phyloP scores from a whole-genome alignment of 345 rosid genomes.

The Populus simonii region DNA sequence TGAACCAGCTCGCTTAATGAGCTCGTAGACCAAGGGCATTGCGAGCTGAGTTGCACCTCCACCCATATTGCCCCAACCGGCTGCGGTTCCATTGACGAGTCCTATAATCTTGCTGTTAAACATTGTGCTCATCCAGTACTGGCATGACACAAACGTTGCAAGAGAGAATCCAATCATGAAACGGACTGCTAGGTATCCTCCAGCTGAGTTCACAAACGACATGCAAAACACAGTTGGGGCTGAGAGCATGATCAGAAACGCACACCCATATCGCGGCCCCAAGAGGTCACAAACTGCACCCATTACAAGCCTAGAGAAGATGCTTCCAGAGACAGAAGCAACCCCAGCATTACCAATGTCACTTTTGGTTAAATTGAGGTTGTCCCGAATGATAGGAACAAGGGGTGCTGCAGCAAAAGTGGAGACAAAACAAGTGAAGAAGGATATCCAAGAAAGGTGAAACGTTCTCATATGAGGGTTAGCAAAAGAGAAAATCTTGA shows the following conservation, averaged over 20 bases:
- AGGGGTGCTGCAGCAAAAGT: conserved; percentile 94
- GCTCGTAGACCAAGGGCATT: conserved; percentile 78
- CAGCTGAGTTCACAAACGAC: conserved; percentile 59
- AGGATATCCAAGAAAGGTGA: conserved; percentile 90
- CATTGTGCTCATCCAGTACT: conserved; percentile 98
- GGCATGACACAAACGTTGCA: conserved; percentile 88
- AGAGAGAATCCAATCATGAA: conserved; percentile 96
- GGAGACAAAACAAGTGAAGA: conserved; percentile 81
- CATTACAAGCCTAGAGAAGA: conserved; percentile 89
- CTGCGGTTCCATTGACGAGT: conserved; percentile 83
- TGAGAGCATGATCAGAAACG: conserved; percentile 67
- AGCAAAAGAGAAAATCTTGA: conserved; percentile 63
- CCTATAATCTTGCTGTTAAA: conserved; percentile 84
- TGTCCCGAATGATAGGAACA: conserved; percentile 79
- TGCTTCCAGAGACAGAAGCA: conserved; percentile 88
- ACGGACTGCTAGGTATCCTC: conserved; percentile 67
- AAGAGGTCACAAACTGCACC: conserved; percentile 81
- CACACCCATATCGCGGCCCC: conserved; percentile 88
- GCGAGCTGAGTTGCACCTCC: conserved; percentile 85
- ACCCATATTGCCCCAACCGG: conserved; percentile 97
- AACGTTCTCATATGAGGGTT: conserved; percentile 91
- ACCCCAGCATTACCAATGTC: conserved; percentile 89
- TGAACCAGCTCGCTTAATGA: conserved; percentile 47
- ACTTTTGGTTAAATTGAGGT: conserved; percentile 59
- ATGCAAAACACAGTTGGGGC: conserved; percentile 89